phyloP scores from a whole-genome alignment of 306 rosid species.

The Vigna angularis region DNA sequence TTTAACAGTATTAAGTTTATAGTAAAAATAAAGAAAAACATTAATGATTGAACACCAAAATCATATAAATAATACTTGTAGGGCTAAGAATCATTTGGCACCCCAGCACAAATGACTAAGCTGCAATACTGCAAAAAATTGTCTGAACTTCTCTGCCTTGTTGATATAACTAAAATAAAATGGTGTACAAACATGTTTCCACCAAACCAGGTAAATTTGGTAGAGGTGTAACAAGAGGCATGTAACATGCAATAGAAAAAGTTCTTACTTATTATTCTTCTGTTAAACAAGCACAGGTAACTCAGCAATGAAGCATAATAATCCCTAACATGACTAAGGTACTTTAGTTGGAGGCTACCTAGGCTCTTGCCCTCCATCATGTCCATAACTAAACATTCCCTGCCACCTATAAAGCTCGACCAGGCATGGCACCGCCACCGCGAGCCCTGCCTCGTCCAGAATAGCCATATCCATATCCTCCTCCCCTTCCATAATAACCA shows the following conservation, averaged over 20 bases:
- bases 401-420: slow-evolving; percentile 41
- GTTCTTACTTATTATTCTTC: slow-evolving; percentile 44
- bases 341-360: slow-evolving; percentile 31
- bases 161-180: neutral
- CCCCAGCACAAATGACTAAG: neutral
- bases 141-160: slow-evolving; percentile 31
- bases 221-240: slow-evolving; percentile 35
- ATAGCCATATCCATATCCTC: slow-evolving; percentile 18
- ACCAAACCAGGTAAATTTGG: slow-evolving; percentile 30
- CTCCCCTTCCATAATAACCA: slow-evolving; percentile 61
- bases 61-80: neutral
- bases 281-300: slow-evolving; percentile 46
- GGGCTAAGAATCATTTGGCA: neutral
- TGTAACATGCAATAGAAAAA: neutral
- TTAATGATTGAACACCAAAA: neutral
- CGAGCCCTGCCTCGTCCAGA: slow-evolving; percentile 47
- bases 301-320: slow-evolving; percentile 17
- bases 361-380: slow-evolving; percentile 33
- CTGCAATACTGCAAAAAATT: neutral
- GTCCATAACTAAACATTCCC: slow-evolving; percentile 21
- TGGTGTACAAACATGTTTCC: slow-evolving; percentile 31
- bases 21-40: neutral
- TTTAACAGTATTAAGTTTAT: no score
- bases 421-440: slow-evolving; percentile 10
- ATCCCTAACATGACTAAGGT: slow-evolving; percentile 38